Conservation (phyloP, 148 eudicot species). For the Rhododendron ferrugineum region DNA sequence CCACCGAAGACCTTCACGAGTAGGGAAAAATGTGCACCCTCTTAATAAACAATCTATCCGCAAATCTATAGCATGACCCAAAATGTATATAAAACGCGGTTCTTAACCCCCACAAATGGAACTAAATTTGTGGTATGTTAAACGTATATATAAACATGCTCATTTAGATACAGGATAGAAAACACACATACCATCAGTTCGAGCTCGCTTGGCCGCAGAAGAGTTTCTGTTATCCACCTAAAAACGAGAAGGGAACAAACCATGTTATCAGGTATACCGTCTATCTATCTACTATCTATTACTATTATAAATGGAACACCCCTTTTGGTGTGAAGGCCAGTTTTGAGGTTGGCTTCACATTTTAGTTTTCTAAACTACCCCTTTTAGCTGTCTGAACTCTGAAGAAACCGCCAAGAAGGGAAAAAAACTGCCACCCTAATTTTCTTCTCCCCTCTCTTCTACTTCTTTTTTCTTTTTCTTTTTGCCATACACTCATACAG, state of each 20-base stretch:
- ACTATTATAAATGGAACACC: neutral
- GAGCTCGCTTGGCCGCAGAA: slow-evolving; percentile 79
- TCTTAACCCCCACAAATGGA: neutral
- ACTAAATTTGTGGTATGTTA: neutral
- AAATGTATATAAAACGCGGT: neutral
- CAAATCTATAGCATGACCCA: too few species aligned
- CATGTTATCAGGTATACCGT: neutral
- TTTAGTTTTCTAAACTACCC: neutral
- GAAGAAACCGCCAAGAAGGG: neutral
- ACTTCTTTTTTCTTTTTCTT: too few species aligned
- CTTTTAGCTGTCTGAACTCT: neutral
- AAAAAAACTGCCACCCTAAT: neutral
- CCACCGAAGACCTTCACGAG: neutral
- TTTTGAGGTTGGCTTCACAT: neutral
- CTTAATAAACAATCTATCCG: neutral
- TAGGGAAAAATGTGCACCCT: neutral
- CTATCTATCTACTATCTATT: neutral
- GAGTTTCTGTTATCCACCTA: slow-evolving; percentile 83
- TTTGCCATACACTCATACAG: too few species aligned
- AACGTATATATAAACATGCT: neutral
- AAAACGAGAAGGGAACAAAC: slow-evolving; percentile 6
- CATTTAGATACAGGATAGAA: neutral
- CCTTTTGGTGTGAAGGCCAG: neutral
- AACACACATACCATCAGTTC: slow-evolving; percentile 68
- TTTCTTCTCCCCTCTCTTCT: neutral